Evolutionary conservation across 805 yeast species (phyloP).

Genomic region (Candida xyloterini): DNA sequence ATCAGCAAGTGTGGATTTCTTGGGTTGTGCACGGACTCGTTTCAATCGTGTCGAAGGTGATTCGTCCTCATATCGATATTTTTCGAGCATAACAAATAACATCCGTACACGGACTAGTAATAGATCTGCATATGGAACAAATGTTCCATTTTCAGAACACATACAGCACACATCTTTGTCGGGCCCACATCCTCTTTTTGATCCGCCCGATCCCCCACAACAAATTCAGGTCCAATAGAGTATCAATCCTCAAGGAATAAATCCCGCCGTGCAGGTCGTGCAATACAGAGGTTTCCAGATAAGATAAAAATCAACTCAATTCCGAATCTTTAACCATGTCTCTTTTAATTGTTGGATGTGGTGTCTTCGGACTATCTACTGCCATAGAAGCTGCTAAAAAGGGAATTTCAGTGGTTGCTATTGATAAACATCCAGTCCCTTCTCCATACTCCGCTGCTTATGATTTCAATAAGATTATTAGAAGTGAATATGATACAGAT

Average conservation of each 20-base stretch:
- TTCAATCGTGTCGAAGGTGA: not conserved
- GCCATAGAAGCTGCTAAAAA: constrained; percentile 36
- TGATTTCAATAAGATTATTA: constrained; percentile 47
- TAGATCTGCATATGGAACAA: no score
- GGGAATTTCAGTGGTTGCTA: constrained; percentile 34
- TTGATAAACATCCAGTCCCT: constrained; percentile 42
- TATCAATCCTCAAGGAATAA: not conserved
- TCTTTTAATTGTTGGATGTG: constrained; percentile 35
- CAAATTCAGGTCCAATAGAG: not conserved
- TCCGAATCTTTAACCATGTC: constrained; percentile 3
- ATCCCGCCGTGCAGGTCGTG: constrained; percentile 7
- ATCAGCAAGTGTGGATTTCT: constrained; percentile 1
- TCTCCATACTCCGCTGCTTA: constrained; percentile 46
- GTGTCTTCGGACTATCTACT: constrained; percentile 46
- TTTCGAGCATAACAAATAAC: constrained; percentile 2
- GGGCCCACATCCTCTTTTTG: no score
- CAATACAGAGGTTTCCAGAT: not conserved
- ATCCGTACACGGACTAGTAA: not conserved
- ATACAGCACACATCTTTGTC: no score
- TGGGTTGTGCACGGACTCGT: not conserved
- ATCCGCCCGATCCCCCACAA: no score
- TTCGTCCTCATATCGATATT: constrained; percentile 1
- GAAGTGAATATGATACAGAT: constrained; percentile 44
- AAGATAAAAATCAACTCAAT: not conserved
- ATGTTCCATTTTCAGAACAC: no score